Base-by-base conservation (phyloP, 129 eudicot species). In the Chrysanthemum makinoi region DNA sequence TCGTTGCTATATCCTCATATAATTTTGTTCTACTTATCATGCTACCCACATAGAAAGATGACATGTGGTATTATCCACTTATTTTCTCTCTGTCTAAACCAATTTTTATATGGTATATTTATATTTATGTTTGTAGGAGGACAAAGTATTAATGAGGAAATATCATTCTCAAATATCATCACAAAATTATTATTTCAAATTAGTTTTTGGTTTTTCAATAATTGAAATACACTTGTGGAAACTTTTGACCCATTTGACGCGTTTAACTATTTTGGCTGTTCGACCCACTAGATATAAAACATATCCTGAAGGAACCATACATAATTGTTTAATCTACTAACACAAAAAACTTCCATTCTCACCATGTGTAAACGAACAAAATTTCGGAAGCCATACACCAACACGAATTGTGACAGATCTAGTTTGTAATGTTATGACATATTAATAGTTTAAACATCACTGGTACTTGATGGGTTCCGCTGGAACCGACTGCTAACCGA, bases 401-500 rank as follows among this genome's bases (percentile, higher is more conserved):
- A 69, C 59, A 70, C 64, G 47, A 46, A 28, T 17, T 24, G 26
- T 75, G 59, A 66, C 57, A 22, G n/a, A 74, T 39, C 30, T 69
- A 30, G 51, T 49, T 51, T 61, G 43, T 50, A 26, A 53, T 16
- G 20, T 59, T 30, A 17, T 11, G n/a, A 63, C 33, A 24, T 74
- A 66, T 51, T 46, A 8, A n/a, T 70, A 72, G 30, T 74, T 59
- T 71, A 84, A 51, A 63, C 77, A 28, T 87, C 85, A 79, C 79
- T 77, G 10, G 83, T 51, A 65, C 72, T 87, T 6, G 93, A 84
- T 72, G 53, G 69, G 74, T 78, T 74, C 53, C 85, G 66, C 35
- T 72, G 76, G 53, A 70, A 70, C 79, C 83, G 56, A 33, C 74
- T 30, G 22, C 74, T 30, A 56, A 55, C 76, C 14, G 84, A 54